Base-by-base conservation (phyloP, 805 yeast species). In the Candida methanosorbosa region DNA sequence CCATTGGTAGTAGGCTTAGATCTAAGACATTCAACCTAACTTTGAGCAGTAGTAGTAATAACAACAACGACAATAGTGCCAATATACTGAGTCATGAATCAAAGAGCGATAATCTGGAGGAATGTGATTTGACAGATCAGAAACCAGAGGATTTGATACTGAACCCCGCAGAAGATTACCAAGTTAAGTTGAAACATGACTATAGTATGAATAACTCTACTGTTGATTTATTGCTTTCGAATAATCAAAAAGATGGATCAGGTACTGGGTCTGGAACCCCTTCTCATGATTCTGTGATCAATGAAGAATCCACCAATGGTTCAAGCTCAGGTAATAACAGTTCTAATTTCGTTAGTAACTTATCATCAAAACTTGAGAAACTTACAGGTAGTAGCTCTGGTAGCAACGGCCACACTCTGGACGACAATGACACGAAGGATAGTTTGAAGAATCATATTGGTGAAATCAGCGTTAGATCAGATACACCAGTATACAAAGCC, bases 371-470 rank as follows among this genome's bases (percentile, higher is more conserved):
- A 21, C 11, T 21, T 8, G 23, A 21, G 11, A 9, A 9, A 11
- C 23, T 21, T 11, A 21, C 8, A 21, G 11, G 23, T 21, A 9
- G 8, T 11, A 21, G 11, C 23, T 9, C 8, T 11, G 11, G 11
- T 9, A 11, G 11, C 8, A 8, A 9, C 8, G 11, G 11, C 11
- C 23, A 21, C 8, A 21, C 11, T 9, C 11, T 11, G 8, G 23
- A 21, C 11, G 23, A 21, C 8, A 21, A 11, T 21, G 23, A 21
- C 23, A 21, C 8, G 8, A 11, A 8, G 11, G 23, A 21, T 11
- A 21, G 11, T 9, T 21, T 54, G 18, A 39, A 50, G 4, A 46
- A 43, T 18, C 68, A 63, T 38, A 63, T 62, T 33, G 68, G 67
- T 9, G 66, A 60, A 37, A 51, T 61, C 20, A 51, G 39, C 8